Evolutionary conservation across 768 basidiomycete genomes (phyloP).

Genomic region (Thelephora aurantiotincta): DNA sequence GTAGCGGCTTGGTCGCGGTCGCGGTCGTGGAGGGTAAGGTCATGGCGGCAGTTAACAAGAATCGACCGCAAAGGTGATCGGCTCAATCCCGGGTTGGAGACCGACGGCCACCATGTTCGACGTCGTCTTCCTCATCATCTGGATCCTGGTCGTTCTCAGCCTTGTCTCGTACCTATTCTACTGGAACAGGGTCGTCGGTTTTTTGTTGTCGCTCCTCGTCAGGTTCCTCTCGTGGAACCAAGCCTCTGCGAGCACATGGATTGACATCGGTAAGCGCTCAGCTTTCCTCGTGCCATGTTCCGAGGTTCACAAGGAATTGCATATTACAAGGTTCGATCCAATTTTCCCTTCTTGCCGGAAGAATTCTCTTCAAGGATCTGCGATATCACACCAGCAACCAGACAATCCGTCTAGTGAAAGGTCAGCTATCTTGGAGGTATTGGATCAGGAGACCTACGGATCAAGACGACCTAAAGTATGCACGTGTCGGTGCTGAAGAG

Average conservation of each 20-base stretch:
- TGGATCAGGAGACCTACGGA: conserved; percentile 76
- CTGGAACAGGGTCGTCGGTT: conserved; percentile 76
- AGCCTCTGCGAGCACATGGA: conserved; percentile 64
- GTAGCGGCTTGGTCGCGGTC: conserved; percentile 32
- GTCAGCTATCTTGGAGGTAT: conserved; percentile 84
- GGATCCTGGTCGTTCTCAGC: conserved; percentile 38
- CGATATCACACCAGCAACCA: conserved; percentile 89
- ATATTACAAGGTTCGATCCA: conserved; percentile 64
- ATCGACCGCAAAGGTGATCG: neutral
- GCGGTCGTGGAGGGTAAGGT: conserved; percentile 14
- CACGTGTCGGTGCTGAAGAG: conserved; percentile 34
- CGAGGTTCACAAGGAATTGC: neutral
- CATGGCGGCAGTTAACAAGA: conserved; percentile 5
- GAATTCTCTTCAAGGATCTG: conserved; percentile 80
- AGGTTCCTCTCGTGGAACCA: conserved; percentile 71
- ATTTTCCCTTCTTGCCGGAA: conserved; percentile 75
- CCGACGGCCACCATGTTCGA: conserved; percentile 31
- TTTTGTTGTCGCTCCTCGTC: conserved; percentile 46
- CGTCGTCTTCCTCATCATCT: conserved; percentile 46
- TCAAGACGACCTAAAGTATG: conserved; percentile 49
- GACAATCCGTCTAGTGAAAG: conserved; percentile 71
- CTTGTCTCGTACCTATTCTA: conserved; percentile 76
- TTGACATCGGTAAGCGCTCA: conserved; percentile 53
- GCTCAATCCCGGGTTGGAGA: neutral
- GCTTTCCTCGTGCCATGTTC: neutral